phyloP scores from a whole-genome alignment of 2,329 filamentous ascomycete genomes.

The Colletotrichum lini region DNA sequence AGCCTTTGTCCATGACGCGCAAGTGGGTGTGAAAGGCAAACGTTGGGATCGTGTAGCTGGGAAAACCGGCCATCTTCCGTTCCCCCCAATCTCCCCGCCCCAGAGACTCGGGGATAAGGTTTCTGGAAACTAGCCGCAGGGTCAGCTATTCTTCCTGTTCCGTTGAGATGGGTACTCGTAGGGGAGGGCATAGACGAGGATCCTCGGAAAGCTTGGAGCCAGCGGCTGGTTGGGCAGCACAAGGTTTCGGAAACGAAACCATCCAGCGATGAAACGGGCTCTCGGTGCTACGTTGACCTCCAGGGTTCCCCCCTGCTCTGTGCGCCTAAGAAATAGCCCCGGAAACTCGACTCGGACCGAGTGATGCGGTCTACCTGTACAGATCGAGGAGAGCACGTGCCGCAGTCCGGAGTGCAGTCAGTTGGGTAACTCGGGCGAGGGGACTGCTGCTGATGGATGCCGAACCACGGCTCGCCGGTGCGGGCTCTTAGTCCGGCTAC shows the following conservation, averaged over 20 bases:
- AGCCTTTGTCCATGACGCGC: constrained; percentile 22
- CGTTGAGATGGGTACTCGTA: neutral
- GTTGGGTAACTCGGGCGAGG: too few species aligned
- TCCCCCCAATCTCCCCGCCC: neutral
- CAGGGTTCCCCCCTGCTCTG: neutral
- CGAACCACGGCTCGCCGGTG: too few species aligned
- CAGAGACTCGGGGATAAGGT: neutral
- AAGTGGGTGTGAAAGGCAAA: too few species aligned
- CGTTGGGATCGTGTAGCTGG: neutral
- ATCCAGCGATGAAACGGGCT: constrained; percentile 14
- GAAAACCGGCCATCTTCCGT: neutral
- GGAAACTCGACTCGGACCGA: constrained; percentile 21
- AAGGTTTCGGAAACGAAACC: constrained; percentile 33
- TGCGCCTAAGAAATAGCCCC: neutral
- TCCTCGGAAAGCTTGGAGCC: neutral
- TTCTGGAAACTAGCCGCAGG: neutral
- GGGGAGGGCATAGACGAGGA: neutral
- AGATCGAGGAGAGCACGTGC: too few species aligned
- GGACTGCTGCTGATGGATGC: too few species aligned
- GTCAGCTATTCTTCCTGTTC: constrained; percentile 17
- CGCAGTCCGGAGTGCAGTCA: too few species aligned
- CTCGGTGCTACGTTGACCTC: constrained; percentile 6
- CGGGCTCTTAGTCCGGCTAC: too few species aligned
- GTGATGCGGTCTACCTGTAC: too few species aligned
- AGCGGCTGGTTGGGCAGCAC: neutral